Conservation (phyloP, 306 rosid genomes). For the Sesbania bispinosa region DNA sequence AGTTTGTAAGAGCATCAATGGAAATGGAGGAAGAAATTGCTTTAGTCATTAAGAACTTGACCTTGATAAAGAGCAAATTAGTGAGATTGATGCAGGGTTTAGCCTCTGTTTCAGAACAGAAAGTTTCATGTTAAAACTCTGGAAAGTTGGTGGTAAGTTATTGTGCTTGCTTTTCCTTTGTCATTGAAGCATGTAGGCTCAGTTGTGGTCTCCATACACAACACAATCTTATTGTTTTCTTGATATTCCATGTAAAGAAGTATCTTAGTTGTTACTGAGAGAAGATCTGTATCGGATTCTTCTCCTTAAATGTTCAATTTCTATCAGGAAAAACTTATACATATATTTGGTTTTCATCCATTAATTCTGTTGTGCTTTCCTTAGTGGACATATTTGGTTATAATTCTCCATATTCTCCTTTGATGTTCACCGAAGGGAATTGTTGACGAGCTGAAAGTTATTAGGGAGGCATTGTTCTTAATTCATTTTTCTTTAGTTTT, state of each 20-base stretch:
- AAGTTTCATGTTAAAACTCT: conserved; percentile 7
- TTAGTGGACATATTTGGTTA: background rate
- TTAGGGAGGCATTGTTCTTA: too few relatives aligned
- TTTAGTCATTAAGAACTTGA: conserved; percentile 37
- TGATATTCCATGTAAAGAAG: too few relatives aligned
- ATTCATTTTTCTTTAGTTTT: too few relatives aligned
- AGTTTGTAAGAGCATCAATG: conserved; percentile 20
- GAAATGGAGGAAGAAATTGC: conserved; percentile 35
- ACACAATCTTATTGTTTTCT: conserved; percentile 14
- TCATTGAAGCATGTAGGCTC: conserved; percentile 23
- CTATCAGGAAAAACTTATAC: conserved; percentile 36
- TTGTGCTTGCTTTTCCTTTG: conserved; percentile 19
- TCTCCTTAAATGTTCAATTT: conserved; percentile 19
- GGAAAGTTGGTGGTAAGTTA: conserved; percentile 8
- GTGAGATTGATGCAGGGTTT: conserved; percentile 70
- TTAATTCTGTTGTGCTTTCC: conserved; percentile 21
- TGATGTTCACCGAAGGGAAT: too few relatives aligned
- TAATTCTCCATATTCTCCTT: too few relatives aligned
- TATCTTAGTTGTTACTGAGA: conserved; percentile 29
- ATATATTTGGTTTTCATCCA: conserved; percentile 33
- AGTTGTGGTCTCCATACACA: conserved; percentile 12
- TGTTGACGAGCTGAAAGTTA: too few relatives aligned
- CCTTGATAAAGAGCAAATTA: conserved; percentile 28
- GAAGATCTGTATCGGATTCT: conserved; percentile 17
- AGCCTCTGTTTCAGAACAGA: conserved; percentile 62